Conservation (phyloP, 208 protist genomes). For the Crithidia mellificae region DNA sequence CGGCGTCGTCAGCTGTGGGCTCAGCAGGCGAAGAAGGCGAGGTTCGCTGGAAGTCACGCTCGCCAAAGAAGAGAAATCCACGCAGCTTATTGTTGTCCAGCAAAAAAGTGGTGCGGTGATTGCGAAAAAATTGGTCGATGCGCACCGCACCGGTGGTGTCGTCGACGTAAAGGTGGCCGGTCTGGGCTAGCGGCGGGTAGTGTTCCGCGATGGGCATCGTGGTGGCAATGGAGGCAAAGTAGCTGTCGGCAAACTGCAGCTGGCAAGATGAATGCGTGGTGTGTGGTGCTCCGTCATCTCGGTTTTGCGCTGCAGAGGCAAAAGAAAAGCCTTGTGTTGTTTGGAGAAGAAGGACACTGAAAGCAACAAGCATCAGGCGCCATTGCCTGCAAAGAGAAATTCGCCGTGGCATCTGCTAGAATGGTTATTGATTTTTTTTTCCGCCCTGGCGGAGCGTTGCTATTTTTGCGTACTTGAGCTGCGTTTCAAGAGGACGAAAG, state of each 20-base stretch:
- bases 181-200: constrained; percentile 29
- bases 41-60: constrained; percentile 13
- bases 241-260: constrained; percentile 34
- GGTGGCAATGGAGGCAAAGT: constrained; percentile 37
- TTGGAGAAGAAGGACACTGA: background rate
- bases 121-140: constrained; percentile 35
- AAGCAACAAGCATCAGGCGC: too few relatives aligned
- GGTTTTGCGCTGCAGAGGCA: too few relatives aligned
- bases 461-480: background rate
- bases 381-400: background rate
- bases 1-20: background rate
- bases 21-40: background rate
- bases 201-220: constrained; percentile 26
- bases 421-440: too few relatives aligned
- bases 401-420: background rate
- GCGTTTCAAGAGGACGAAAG: too few relatives aligned
- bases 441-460: background rate
- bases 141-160: constrained; percentile 12
- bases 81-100: constrained; percentile 34
- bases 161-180: constrained; percentile 45
- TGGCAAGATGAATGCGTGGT: constrained; percentile 8
- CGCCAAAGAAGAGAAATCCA: constrained; percentile 19
- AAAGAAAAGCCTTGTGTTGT: too few relatives aligned
- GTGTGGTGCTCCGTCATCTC: too few relatives aligned
- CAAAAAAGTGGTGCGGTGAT: constrained; percentile 29